Conservation (phyloP, 345 rosid genomes). For the Eucalyptus camaldulensis region DNA sequence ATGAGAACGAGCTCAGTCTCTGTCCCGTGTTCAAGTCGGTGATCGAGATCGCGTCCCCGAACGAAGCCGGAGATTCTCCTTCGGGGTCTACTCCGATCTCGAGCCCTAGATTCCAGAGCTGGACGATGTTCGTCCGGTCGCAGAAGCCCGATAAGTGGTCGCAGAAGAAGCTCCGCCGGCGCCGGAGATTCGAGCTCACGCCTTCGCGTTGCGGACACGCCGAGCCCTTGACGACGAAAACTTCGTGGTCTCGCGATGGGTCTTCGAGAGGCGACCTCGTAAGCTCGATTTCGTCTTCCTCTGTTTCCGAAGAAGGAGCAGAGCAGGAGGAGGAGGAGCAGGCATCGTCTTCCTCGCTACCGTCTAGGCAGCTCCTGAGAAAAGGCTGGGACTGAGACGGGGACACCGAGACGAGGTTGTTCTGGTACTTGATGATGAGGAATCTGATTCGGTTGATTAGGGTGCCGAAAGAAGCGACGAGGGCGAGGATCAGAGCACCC, state of each 20-base stretch:
- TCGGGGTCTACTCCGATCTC: slow-evolving; percentile 12
- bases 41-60: background rate
- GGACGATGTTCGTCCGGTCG: slow-evolving; percentile 31
- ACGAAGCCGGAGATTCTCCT: background rate
- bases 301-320: background rate
- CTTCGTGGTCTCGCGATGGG: background rate
- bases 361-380: background rate
- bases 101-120: slow-evolving; percentile 35
- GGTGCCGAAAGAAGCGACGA: slow-evolving; percentile 46
- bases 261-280: background rate
- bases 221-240: slow-evolving; percentile 30
- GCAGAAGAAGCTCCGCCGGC: slow-evolving; percentile 26
- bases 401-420: background rate
- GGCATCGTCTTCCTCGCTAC: background rate
- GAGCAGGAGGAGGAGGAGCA: background rate
- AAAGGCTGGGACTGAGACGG: background rate
- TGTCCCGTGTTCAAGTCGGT: background rate
- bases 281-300: slow-evolving; percentile 10
- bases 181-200: background rate
- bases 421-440: slow-evolving; percentile 20
- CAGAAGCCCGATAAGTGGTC: slow-evolving; percentile 19
- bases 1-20: background rate
- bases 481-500: slow-evolving; percentile 54
- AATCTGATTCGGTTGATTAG: slow-evolving; percentile 28
- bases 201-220: background rate